Conservation (phyloP, 2,329 filamentous ascomycete genomes). For the Talaromyces sp. region DNA sequence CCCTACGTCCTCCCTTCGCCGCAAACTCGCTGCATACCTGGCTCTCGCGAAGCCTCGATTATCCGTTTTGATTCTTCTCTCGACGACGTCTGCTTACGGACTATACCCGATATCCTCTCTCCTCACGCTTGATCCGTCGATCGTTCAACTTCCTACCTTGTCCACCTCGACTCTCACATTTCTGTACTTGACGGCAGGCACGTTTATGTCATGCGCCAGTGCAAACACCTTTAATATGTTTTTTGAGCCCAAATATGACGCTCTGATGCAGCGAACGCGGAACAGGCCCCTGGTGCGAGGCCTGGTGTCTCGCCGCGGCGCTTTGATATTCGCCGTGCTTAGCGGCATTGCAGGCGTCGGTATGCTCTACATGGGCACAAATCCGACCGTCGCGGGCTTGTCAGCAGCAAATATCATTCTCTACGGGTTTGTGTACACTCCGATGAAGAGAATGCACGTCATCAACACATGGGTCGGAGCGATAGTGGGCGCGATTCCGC, state of each 20-base stretch:
- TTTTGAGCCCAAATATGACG: constrained; percentile 84
- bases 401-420: constrained; percentile 79
- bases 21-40: constrained; percentile 73
- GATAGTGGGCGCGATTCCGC: constrained; percentile 86
- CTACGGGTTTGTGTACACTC: constrained; percentile 90
- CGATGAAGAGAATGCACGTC: constrained; percentile 78
- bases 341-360: constrained; percentile 65
- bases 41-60: constrained; percentile 94
- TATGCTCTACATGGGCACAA: constrained; percentile 82
- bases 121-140: constrained; percentile 74
- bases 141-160: constrained; percentile 54
- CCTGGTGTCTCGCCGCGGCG: constrained; percentile 66
- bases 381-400: constrained; percentile 84
- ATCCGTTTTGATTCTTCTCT: constrained; percentile 83
- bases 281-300: constrained; percentile 83
- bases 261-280: constrained; percentile 86
- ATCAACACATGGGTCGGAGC: constrained; percentile 95
- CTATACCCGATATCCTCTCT: constrained; percentile 89
- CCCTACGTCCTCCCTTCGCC: constrained; percentile 54
- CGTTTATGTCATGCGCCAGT: constrained; percentile 79
- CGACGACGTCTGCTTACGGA: constrained; percentile 84
- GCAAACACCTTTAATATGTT: constrained; percentile 98
- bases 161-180: constrained; percentile 75
- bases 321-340: constrained; percentile 71
- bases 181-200: constrained; percentile 84